Evolutionary conservation across 371 early-diverging fungal species (phyloP).

Genomic region (Actinomortierella ambigua): DNA sequence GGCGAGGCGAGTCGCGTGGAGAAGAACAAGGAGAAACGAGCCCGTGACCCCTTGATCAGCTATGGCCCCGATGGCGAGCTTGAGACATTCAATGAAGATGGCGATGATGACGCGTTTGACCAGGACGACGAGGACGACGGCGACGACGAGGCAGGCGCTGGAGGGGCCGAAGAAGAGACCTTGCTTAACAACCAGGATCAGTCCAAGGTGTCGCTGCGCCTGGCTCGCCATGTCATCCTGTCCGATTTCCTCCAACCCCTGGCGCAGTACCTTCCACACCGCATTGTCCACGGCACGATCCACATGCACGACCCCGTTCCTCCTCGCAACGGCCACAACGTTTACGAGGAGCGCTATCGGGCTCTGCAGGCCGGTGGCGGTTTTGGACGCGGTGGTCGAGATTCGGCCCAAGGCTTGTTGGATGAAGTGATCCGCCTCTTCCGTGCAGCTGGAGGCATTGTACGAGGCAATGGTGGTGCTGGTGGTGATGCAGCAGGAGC

Average conservation of each 20-base stretch:
- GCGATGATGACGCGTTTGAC: too few relatives aligned
- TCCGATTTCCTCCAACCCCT: conserved; percentile 65
- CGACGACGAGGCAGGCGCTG: too few relatives aligned
- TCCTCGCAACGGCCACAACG: conserved; percentile 60
- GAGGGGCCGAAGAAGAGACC: conserved; percentile 13
- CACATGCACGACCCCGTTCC: conserved; percentile 82
- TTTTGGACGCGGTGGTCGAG: conserved; percentile 24
- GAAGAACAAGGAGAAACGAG: conserved; percentile 8
- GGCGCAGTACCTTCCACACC: conserved; percentile 59
- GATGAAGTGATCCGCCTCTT: conserved; percentile 31
- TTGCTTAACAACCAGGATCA: conserved; percentile 44
- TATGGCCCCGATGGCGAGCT: conserved; percentile 28
- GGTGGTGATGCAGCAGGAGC: conserved; percentile 22
- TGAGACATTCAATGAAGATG: too few relatives aligned
- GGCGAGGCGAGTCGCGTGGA: too few relatives aligned
- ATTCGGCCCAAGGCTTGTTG: conserved; percentile 33
- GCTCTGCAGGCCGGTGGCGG: conserved; percentile 13
- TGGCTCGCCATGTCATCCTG: conserved; percentile 77
- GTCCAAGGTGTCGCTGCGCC: conserved; percentile 61
- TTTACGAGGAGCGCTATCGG: conserved; percentile 51
- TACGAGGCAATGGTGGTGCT: conserved; percentile 1
- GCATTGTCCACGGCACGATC: conserved; percentile 56
- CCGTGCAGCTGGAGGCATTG: conserved; percentile 7
- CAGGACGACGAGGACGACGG: too few relatives aligned
- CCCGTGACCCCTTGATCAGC: conserved; percentile 8